These are phyloP conservation scores for Capsicum chinense DNA, from an alignment of 257 asterid species.

Conservation along the genomic window DNA sequence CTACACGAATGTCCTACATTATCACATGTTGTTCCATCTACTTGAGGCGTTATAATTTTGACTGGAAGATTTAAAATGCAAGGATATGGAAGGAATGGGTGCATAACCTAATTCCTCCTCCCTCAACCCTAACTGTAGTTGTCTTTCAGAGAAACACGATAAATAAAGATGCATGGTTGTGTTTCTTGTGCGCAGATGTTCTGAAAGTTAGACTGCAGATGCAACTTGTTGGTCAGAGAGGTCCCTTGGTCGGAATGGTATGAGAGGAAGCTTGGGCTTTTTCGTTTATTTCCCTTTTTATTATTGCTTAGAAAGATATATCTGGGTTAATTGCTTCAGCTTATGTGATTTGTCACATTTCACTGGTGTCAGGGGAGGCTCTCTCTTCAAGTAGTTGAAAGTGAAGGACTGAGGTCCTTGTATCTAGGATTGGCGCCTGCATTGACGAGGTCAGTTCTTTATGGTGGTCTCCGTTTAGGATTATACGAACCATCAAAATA, in stretches of 20 bases:
- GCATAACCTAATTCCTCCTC: conserved; percentile 10
- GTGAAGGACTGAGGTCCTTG: conserved; percentile 81
- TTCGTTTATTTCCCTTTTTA: neutral
- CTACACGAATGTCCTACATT: neutral
- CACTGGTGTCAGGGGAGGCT: conserved; percentile 65
- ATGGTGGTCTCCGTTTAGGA: conserved; percentile 99
- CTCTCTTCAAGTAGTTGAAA: conserved; percentile 68
- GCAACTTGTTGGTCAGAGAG: conserved; percentile 96
- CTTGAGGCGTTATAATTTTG: neutral
- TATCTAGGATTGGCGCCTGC: conserved; percentile 91
- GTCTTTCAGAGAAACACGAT: neutral
- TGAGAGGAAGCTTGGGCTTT: conserved; percentile 33
- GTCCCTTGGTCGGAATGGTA: conserved; percentile 93
- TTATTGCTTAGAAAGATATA: neutral
- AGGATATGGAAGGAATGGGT: conserved; percentile 16
- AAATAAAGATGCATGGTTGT: conserved; percentile 36
- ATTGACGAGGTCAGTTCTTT: conserved; percentile 97
- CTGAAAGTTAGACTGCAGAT: conserved; percentile 97
- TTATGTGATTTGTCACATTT: conserved; percentile 22
- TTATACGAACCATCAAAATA: conserved; percentile 96
- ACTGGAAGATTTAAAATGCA: neutral
- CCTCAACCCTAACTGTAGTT: neutral
- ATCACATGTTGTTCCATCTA: neutral
- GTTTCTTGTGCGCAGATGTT: conserved; percentile 70
- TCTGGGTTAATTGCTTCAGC: conserved; percentile 25